These are phyloP conservation scores for Gymnopus androsaceus DNA, from an alignment of 1,284 basidiomycete genomes.

Conservation along the genomic window DNA sequence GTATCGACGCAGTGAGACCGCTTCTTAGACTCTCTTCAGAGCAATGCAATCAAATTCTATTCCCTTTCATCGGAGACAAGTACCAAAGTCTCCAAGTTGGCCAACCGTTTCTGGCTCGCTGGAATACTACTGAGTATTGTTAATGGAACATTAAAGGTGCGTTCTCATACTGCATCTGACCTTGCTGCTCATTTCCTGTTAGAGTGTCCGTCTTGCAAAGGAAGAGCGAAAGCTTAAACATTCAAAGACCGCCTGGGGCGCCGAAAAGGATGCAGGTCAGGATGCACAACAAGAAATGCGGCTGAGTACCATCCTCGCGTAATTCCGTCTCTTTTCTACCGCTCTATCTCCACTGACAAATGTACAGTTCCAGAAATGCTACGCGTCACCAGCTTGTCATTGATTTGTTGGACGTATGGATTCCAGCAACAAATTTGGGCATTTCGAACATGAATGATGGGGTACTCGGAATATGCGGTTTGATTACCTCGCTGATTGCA, in stretches of 20 bases:
- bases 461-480: conserved; percentile 68
- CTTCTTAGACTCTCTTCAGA: conserved; percentile 39
- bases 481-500: conserved; percentile 62
- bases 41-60: conserved; percentile 72
- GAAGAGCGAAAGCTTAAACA: conserved; percentile 56
- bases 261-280: conserved; percentile 66
- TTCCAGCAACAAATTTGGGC: conserved; percentile 85
- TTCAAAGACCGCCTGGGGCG: conserved; percentile 37
- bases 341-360: conserved; percentile 8
- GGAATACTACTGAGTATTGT: conserved; percentile 83
- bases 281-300: conserved; percentile 68
- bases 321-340: neutral
- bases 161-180: neutral
- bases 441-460: conserved; percentile 87
- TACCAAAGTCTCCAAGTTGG: conserved; percentile 67
- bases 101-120: conserved; percentile 89
- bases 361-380: conserved; percentile 60
- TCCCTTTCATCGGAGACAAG: conserved; percentile 66
- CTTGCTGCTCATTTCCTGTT: neutral
- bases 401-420: conserved; percentile 83
- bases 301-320: conserved; percentile 61
- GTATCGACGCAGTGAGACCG: neutral
- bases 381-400: conserved; percentile 79
- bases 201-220: conserved; percentile 62
- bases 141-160: conserved; percentile 68